Percentiles rank a stretch among this genome's conserved stretches.
phyloP scores from a whole-genome alignment of 805 yeast species.

The Blastobotrys peoriensis region DNA sequence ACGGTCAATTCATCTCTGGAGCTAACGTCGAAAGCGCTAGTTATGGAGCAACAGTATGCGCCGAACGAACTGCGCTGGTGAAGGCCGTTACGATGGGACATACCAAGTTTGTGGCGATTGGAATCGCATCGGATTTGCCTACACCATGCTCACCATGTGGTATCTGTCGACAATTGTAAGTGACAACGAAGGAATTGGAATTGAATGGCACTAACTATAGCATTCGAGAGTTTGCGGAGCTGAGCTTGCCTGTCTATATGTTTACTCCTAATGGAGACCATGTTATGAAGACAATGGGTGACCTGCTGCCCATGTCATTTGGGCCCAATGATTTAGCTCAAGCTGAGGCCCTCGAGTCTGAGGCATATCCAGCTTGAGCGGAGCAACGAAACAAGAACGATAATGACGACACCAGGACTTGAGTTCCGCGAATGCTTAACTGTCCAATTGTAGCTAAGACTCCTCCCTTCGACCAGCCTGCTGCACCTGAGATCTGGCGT shows the following conservation, averaged over 20 bases:
- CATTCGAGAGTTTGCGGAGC: constrained; percentile 67
- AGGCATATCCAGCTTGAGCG: background rate
- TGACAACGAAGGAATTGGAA: constrained; percentile 1
- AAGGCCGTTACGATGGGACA: constrained; percentile 41
- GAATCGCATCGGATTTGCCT: constrained; percentile 55
- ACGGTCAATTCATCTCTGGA: constrained; percentile 52
- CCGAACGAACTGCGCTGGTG: constrained; percentile 63
- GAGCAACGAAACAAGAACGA: background rate
- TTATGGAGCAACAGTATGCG: constrained; percentile 72
- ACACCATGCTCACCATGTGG: constrained; percentile 83
- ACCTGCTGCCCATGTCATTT: constrained; percentile 75
- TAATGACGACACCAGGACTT: constrained; percentile 6
- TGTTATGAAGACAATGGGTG: constrained; percentile 45
- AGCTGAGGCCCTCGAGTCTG: background rate
- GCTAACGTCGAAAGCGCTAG: constrained; percentile 94
- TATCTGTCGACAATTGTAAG: constrained; percentile 73
- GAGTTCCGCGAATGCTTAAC: constrained; percentile 2
- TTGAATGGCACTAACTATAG: constrained; percentile 10
- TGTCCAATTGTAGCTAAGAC: constrained; percentile 8
- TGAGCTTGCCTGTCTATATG: constrained; percentile 59
- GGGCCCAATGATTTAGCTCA: constrained; percentile 64
- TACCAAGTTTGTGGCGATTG: constrained; percentile 50
- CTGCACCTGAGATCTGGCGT: no score
- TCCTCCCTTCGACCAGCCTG: background rate
- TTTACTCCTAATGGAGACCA: constrained; percentile 38